Evolutionary conservation across 2,329 filamentous ascomycete species (phyloP).

Genomic region (Epichloe festucae): DNA sequence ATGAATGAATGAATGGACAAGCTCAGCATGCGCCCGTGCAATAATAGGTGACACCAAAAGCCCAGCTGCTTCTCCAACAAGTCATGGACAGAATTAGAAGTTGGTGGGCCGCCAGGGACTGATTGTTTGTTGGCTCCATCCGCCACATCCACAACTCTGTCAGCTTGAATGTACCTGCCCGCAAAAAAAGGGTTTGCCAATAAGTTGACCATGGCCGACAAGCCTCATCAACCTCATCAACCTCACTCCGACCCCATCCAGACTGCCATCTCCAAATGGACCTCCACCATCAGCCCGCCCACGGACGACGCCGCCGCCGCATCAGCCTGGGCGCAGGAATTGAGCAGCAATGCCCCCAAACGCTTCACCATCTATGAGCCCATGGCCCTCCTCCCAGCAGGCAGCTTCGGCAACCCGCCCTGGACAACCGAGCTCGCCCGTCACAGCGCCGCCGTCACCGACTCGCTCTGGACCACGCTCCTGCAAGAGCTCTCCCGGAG

Average conservation of each 20-base stretch:
- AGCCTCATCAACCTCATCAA: background rate
- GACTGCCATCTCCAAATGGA: conserved; percentile 18
- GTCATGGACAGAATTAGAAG: too few species aligned
- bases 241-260: conserved; percentile 18
- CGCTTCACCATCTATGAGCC: conserved; percentile 49
- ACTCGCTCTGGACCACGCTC: conserved; percentile 35
- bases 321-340: conserved; percentile 11
- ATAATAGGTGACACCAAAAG: too few species aligned
- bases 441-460: conserved; percentile 11
- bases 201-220: conserved; percentile 14
- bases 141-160: too few species aligned
- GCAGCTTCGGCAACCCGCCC: conserved; percentile 34
- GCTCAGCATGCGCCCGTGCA: too few species aligned
- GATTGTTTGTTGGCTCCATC: too few species aligned
- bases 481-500: conserved; percentile 31
- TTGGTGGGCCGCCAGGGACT: too few species aligned
- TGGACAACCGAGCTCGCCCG: conserved; percentile 28
- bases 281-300: conserved; percentile 6
- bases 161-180: too few species aligned
- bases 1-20: too few species aligned
- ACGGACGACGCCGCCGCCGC: background rate
- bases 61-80: too few species aligned
- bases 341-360: conserved; percentile 35
- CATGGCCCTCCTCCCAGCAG: conserved; percentile 46
- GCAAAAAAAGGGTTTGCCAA: background rate